phyloP scores from a whole-genome alignment of 2,329 filamentous ascomycete species.

The Colletotrichum caudatum region DNA sequence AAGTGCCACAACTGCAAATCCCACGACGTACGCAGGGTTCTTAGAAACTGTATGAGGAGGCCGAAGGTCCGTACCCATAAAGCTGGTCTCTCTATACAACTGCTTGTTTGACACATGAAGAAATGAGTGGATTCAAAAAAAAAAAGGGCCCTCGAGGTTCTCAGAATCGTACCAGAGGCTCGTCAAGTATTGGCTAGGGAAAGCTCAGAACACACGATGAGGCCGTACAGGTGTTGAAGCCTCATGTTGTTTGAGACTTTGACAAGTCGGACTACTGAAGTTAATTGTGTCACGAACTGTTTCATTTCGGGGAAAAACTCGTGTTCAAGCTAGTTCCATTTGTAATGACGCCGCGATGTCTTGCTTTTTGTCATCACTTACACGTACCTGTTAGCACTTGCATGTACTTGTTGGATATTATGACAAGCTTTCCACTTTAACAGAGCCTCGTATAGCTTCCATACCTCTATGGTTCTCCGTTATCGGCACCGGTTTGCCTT shows the following conservation, averaged over 20 bases:
- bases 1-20: background rate
- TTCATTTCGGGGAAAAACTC: background rate
- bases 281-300: background rate
- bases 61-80: background rate
- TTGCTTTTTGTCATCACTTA: background rate
- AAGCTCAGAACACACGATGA: background rate
- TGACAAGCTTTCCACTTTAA: background rate
- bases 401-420: background rate
- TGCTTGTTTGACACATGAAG: background rate
- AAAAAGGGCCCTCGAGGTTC: background rate
- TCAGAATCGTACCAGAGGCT: background rate
- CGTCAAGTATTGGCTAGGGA: background rate
- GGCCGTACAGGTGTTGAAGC: background rate
- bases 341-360: background rate
- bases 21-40: background rate
- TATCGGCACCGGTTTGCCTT: background rate
- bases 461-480: background rate
- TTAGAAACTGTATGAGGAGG: background rate
- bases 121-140: background rate
- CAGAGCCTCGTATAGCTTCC: background rate
- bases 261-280: background rate
- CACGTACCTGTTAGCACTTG: background rate
- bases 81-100: background rate
- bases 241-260: background rate
- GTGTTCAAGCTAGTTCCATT: background rate